phyloP scores from a whole-genome alignment of 257 asterid species.

The Forsythia viridissima region DNA sequence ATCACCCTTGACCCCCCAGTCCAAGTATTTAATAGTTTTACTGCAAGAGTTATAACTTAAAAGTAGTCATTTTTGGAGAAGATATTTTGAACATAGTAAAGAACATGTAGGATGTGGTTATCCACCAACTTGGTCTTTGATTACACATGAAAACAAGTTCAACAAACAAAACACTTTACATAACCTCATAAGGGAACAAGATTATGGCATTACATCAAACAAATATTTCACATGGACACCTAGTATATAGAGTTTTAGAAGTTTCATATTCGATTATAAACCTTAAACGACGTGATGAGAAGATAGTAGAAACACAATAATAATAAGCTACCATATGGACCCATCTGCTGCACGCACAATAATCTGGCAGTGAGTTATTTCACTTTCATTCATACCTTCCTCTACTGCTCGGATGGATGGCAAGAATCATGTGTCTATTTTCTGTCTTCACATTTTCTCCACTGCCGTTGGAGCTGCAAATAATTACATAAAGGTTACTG shows the following conservation, averaged over 20 bases:
- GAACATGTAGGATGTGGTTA: not conserved
- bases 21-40: too few species aligned
- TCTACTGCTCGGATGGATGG: slow-evolving; percentile 21
- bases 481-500: slow-evolving; percentile 4
- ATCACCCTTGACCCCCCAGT: too few species aligned
- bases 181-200: slow-evolving; percentile 13
- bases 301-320: slow-evolving; percentile 14
- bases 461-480: slow-evolving; percentile 54
- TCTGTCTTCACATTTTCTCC: slow-evolving; percentile 42
- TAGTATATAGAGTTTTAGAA: slow-evolving; percentile 14
- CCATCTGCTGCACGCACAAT: too few species aligned
- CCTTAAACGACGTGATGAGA: not conserved
- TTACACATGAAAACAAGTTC: slow-evolving; percentile 19
- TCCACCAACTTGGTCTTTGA: not conserved
- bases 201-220: slow-evolving; percentile 8
- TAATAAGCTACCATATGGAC: too few species aligned
- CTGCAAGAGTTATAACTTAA: too few species aligned
- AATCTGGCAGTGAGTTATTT: too few species aligned
- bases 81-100: too few species aligned
- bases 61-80: too few species aligned
- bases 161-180: slow-evolving; percentile 31
- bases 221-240: slow-evolving; percentile 25
- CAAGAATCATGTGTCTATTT: slow-evolving; percentile 39
- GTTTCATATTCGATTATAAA: slow-evolving; percentile 20
- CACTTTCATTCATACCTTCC: not conserved